These are phyloP conservation scores for Rostrohypoxylon terebratum DNA, from an alignment of 495 filamentous ascomycete species.

Conservation along the genomic window DNA sequence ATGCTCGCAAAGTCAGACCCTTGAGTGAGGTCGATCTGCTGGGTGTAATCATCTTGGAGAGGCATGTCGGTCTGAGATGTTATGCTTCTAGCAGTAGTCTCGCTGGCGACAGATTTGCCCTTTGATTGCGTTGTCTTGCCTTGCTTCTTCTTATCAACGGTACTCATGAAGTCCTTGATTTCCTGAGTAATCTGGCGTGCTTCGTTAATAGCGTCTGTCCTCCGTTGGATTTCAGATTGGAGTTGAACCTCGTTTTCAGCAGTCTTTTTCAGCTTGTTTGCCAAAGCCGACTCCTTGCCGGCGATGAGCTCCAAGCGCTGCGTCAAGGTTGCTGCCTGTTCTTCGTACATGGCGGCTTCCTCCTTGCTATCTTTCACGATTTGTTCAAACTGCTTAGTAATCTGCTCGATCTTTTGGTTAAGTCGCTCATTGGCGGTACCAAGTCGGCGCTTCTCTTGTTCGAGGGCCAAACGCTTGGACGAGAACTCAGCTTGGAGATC, in stretches of 20 bases:
- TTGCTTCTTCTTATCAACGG: conserved; percentile 48
- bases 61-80: conserved; percentile 51
- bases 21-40: conserved; percentile 56
- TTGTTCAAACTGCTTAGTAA: conserved; percentile 51
- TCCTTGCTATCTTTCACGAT: conserved; percentile 39
- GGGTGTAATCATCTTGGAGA: conserved; percentile 57
- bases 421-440: conserved; percentile 38
- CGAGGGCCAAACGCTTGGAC: conserved; percentile 8
- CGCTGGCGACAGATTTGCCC: conserved; percentile 42
- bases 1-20: conserved; percentile 58
- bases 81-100: conserved; percentile 48
- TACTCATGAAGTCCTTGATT: conserved; percentile 52
- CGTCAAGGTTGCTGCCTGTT: conserved; percentile 32
- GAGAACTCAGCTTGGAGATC: conserved; percentile 30
- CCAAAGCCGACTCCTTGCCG: conserved; percentile 51
- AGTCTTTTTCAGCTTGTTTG: conserved; percentile 49
- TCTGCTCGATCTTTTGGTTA: conserved; percentile 52
- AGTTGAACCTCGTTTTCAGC: conserved; percentile 49
- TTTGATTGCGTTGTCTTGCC: conserved; percentile 54
- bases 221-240: conserved; percentile 31
- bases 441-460: conserved; percentile 37
- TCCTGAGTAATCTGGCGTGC: conserved; percentile 45
- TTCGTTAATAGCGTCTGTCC: conserved; percentile 38
- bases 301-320: conserved; percentile 41
- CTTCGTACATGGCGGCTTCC: conserved; percentile 24